Conservation (phyloP, 805 yeast genomes). For the Danielia reshetovae region DNA sequence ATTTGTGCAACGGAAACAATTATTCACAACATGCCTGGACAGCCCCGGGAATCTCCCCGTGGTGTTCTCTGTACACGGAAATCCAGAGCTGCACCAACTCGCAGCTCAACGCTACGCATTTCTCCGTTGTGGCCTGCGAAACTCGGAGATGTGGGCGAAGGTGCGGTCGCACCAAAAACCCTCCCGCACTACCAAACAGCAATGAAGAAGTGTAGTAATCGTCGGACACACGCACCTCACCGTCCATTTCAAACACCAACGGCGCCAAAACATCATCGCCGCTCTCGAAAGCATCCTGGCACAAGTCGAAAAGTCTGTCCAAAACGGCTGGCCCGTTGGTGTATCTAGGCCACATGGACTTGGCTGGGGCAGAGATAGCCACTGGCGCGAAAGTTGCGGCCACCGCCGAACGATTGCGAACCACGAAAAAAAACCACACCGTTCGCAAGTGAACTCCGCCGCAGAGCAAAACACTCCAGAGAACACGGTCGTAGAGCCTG, state of each 20-base stretch:
- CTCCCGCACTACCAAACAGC: not conserved
- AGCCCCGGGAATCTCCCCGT: constrained; percentile 6
- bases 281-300: not conserved
- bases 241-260: constrained; percentile 3
- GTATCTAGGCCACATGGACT: constrained; percentile 5
- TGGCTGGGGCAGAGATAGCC: not conserved
- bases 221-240: not conserved
- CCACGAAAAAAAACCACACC: constrained; percentile 7
- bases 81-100: constrained; percentile 6
- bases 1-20: too few relatives aligned
- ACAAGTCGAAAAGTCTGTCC: constrained; percentile 3
- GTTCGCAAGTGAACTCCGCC: constrained; percentile 10
- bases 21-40: too few relatives aligned
- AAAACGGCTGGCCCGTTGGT: constrained; percentile 4
- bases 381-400: not conserved
- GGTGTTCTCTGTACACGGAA: constrained; percentile 3
- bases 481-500: constrained; percentile 11
- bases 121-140: not conserved
- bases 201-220: not conserved
- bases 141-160: constrained; percentile 1
- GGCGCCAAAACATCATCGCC: constrained; percentile 2
- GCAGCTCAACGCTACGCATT: not conserved
- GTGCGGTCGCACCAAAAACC: not conserved
- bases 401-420: constrained; percentile 4
- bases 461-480: constrained; percentile 14